Conservation (phyloP, 1,284 basidiomycete species). For the Ustilago bromivora region DNA sequence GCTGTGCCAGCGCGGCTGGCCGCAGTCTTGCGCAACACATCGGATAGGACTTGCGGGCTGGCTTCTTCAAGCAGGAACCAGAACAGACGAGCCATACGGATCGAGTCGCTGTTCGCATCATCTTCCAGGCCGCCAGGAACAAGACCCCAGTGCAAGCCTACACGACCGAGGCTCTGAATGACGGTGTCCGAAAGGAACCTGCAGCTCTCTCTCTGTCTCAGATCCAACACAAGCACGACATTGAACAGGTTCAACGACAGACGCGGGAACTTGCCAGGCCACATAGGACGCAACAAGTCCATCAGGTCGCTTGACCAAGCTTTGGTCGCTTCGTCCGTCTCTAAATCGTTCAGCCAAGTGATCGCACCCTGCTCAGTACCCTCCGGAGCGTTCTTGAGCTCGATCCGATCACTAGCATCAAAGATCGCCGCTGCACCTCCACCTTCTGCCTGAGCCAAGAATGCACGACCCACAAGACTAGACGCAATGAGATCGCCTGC, state of each 20-base stretch:
- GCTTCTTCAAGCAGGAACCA: conserved; percentile 53
- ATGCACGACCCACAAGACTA: conserved; percentile 40
- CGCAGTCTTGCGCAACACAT: conserved; percentile 43
- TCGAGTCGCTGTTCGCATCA: conserved; percentile 20
- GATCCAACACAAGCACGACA: conserved; percentile 60
- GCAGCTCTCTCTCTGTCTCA: conserved; percentile 49
- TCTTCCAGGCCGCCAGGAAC: conserved; percentile 58
- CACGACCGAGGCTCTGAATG: conserved; percentile 40
- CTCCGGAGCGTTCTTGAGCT: conserved; percentile 15
- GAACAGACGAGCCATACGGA: conserved; percentile 53
- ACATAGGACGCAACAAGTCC: conserved; percentile 56
- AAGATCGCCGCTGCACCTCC: conserved; percentile 70
- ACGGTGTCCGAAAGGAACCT: conserved; percentile 59
- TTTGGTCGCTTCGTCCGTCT: conserved; percentile 76
- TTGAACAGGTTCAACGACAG: conserved; percentile 65
- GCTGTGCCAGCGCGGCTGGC: conserved; percentile 14
- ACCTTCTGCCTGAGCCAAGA: conserved; percentile 24
- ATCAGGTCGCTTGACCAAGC: conserved; percentile 43
- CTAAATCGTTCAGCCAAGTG: conserved; percentile 89
- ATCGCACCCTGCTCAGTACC: conserved; percentile 73
- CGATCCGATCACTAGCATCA: conserved; percentile 66
- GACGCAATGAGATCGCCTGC: conserved; percentile 77
- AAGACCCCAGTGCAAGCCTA: conserved; percentile 61
- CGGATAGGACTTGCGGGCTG: conserved; percentile 25
- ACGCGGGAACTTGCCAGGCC: conserved; percentile 58